Conservation (phyloP, 768 basidiomycete genomes). For the Macrolepiota fuliginosa region DNA sequence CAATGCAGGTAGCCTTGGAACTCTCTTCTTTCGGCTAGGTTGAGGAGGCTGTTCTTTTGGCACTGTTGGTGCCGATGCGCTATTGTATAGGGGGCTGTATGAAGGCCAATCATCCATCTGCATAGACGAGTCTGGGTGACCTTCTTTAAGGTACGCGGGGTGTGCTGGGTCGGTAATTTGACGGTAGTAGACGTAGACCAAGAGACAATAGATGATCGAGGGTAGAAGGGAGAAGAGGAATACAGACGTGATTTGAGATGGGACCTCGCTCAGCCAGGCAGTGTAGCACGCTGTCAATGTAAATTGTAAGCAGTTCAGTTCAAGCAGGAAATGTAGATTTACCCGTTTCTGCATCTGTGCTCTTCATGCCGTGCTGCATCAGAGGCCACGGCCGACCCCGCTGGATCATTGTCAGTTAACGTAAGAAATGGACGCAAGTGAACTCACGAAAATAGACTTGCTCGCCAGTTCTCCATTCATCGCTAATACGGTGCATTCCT, state of each 20-base stretch:
- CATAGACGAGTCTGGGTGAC: conserved; percentile 10
- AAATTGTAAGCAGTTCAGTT: background rate
- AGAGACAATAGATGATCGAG: conserved; percentile 29
- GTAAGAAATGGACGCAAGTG: background rate
- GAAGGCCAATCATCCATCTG: conserved; percentile 16
- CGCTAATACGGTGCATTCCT: conserved; percentile 33
- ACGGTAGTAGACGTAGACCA: conserved; percentile 38
- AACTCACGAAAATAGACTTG: conserved; percentile 37
- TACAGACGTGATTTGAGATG: conserved; percentile 34
- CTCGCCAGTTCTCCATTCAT: conserved; percentile 29
- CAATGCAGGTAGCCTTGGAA: conserved; percentile 13
- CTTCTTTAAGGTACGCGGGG: conserved; percentile 28
- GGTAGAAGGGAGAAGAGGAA: conserved; percentile 38
- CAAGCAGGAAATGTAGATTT: background rate
- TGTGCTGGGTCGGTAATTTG: conserved; percentile 37
- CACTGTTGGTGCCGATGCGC: conserved; percentile 8
- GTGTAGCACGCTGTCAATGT: conserved; percentile 31
- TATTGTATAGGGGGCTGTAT: conserved; percentile 9
- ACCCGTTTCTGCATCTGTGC: background rate
- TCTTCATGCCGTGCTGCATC: background rate
- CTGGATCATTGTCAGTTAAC: conserved; percentile 16
- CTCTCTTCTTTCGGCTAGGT: conserved; percentile 1
- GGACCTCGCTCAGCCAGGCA: conserved; percentile 35
- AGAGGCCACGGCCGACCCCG: conserved; percentile 31
- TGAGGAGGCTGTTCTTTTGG: conserved; percentile 2